A percentile compares a stretch with the other conserved stretches of the same genome.
Evolutionary conservation across 1,139 yeast species (phyloP).

Genomic region (Sugiyamaella japonica): DNA sequence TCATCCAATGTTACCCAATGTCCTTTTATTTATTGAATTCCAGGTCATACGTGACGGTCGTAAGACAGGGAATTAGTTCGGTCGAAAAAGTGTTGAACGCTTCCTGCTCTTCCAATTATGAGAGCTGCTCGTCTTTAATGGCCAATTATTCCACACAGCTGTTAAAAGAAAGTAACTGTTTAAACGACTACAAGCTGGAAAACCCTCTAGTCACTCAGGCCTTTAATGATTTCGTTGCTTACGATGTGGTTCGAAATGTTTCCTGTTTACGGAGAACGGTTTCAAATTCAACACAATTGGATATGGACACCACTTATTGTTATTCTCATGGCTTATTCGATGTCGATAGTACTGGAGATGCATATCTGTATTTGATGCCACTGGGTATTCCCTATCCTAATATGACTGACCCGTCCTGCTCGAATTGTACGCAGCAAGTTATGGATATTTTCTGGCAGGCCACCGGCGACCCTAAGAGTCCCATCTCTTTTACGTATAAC

Average conservation of each 20-base stretch:
- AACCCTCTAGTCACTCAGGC: slow-evolving; percentile 40
- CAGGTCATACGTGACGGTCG: slow-evolving; percentile 34
- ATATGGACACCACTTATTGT: slow-evolving; percentile 30
- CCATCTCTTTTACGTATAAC: slow-evolving; percentile 34
- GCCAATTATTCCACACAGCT: slow-evolving; percentile 26
- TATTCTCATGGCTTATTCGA: slow-evolving; percentile 37
- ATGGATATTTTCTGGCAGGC: slow-evolving; percentile 33
- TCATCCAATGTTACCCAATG: slow-evolving; percentile 37
- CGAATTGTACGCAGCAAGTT: slow-evolving; percentile 32
- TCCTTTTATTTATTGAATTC: slow-evolving; percentile 38
- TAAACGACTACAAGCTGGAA: slow-evolving; percentile 29
- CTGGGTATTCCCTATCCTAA: slow-evolving; percentile 35
- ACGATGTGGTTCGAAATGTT: slow-evolving; percentile 33
- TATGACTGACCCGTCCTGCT: slow-evolving; percentile 31
- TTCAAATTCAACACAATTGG: slow-evolving; percentile 6
- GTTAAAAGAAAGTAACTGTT: slow-evolving; percentile 25
- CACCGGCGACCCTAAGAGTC: slow-evolving; percentile 30
- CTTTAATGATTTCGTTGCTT: slow-evolving; percentile 34
- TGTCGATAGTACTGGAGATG: slow-evolving; percentile 29
- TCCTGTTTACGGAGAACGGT: slow-evolving; percentile 30
- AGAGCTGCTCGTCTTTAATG: slow-evolving; percentile 33
- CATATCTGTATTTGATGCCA: slow-evolving; percentile 38
- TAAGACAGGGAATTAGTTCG: slow-evolving; percentile 31
- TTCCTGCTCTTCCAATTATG: slow-evolving; percentile 34
- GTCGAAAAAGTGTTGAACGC: slow-evolving; percentile 34